Evolutionary conservation across 139 green algal species (phyloP), one percentile per base, ranked within the genome.

Genomic region (Eudorina sp.): DNA sequence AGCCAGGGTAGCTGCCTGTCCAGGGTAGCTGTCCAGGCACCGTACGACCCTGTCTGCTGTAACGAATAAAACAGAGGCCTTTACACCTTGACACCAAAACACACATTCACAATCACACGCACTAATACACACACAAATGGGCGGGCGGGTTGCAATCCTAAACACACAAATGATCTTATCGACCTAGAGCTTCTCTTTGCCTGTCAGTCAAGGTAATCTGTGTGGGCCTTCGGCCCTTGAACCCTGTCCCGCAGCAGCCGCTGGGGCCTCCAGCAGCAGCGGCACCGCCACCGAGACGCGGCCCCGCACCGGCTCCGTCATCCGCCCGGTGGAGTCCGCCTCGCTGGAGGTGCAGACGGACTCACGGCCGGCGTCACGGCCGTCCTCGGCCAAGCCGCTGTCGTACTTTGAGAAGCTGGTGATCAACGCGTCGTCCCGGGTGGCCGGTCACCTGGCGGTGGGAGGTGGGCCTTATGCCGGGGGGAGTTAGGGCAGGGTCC

Each of bases 361-460:
- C 31, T 38, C 29, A 18, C 62, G 77, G 40, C 41, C 51, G 8
- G 23, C 31, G 21, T 45, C 58, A 0, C 77, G 86, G 16, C 86
- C 86, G 4, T 29, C 29, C 27, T 88, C 86, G 21, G 77, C 78
- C 34, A 66, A 66, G 19, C 66, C 81, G 66, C 29, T 77, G 29
- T 83, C 87, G 14, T 84, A 84, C 55, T 91, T 91, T 31, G 76
- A 91, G 43, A 86, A 86, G 25, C 72, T 91, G 31, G 45, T 77
- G 2, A 53, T 91, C 4, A 91, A 91, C 31, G 21, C 80, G 0
- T 53, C 43, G 0, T 84, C 87, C 3, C 53, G 79, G 18, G 40
- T 70, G 45, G 87, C 87, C 14, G 87, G 87, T 0, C 70, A 84
- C 25, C 13, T 78, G 40, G 86, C 86, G 19, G 34, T 64, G 8